Conservation (phyloP, 805 yeast species). For the Lipomyces spencermartinsiae region DNA sequence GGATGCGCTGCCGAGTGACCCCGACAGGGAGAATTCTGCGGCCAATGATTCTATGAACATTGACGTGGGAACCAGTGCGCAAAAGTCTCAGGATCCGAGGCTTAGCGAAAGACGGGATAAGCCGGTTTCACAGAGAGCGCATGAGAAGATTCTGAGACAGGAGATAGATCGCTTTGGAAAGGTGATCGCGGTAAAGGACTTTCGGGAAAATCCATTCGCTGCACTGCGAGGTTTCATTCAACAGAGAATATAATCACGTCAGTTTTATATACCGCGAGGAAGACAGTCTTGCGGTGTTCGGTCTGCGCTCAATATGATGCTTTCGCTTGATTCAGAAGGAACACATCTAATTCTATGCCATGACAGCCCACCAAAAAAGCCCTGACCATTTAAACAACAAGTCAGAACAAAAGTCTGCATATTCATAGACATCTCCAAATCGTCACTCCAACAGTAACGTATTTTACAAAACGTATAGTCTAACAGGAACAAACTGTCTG, state of each 20-base stretch:
- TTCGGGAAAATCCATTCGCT: conserved; percentile 66
- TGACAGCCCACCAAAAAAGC: background rate
- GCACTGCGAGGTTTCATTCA: conserved; percentile 67
- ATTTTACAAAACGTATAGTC: background rate
- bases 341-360: background rate
- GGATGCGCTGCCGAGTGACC: conserved; percentile 26
- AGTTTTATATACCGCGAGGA: background rate
- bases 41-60: conserved; percentile 17
- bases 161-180: conserved; percentile 66
- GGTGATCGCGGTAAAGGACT: conserved; percentile 60
- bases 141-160: conserved; percentile 57
- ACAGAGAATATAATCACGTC: conserved; percentile 37
- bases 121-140: conserved; percentile 30
- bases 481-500: background rate
- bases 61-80: conserved; percentile 3
- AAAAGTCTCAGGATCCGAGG: conserved; percentile 3
- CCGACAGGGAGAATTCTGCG: background rate
- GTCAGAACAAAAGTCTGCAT: background rate
- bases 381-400: background rate
- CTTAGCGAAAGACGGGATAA: conserved; percentile 10
- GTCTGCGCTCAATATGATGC: background rate
- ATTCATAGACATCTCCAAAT: background rate
- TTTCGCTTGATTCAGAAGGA: background rate
- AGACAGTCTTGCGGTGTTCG: background rate
- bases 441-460: background rate